Evolutionary conservation across 2,329 filamentous ascomycete genomes (phyloP).

Genomic region (Lasiodiplodia theobromae): DNA sequence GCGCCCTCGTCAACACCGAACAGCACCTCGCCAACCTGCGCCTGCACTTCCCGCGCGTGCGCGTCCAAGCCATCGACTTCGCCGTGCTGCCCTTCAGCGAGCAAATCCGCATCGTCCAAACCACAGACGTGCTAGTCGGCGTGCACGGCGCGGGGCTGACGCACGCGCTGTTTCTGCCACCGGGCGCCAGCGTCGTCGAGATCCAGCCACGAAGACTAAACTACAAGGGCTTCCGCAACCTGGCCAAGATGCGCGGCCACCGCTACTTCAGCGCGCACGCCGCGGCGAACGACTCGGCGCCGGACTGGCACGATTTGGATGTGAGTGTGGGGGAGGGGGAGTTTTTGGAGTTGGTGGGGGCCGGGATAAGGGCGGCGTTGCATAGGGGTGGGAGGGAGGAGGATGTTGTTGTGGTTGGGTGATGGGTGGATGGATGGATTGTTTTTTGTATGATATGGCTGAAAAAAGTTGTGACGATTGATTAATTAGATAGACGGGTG

Average conservation of each 20-base stretch:
- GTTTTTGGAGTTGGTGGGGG: not conserved
- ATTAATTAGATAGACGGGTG: too few species aligned
- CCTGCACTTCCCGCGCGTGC: slow-evolving; percentile 37
- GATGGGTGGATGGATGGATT: too few species aligned
- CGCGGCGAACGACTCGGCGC: slow-evolving; percentile 9
- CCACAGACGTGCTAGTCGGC: slow-evolving; percentile 53
- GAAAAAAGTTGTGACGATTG: too few species aligned
- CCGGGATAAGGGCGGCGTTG: not conserved
- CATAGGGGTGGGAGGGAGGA: not conserved
- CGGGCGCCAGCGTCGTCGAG: slow-evolving; percentile 50
- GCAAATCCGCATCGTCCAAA: slow-evolving; percentile 46
- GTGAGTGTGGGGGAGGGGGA: not conserved
- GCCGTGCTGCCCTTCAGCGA: slow-evolving; percentile 45
- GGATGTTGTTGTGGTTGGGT: not conserved
- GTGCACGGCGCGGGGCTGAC: slow-evolving; percentile 56
- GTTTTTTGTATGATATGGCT: too few species aligned
- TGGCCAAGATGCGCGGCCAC: slow-evolving; percentile 49
- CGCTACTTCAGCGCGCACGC: slow-evolving; percentile 50
- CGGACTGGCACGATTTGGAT: not conserved
- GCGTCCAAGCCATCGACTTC: slow-evolving; percentile 49
- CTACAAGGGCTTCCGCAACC: slow-evolving; percentile 52
- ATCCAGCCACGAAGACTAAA: slow-evolving; percentile 48
- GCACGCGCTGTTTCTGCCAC: slow-evolving; percentile 51
- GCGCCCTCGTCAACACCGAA: not conserved
- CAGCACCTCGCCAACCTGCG: slow-evolving; percentile 39